Conservation (phyloP, 495 filamentous ascomycete species). For the Antarctomyces pellizariae region DNA sequence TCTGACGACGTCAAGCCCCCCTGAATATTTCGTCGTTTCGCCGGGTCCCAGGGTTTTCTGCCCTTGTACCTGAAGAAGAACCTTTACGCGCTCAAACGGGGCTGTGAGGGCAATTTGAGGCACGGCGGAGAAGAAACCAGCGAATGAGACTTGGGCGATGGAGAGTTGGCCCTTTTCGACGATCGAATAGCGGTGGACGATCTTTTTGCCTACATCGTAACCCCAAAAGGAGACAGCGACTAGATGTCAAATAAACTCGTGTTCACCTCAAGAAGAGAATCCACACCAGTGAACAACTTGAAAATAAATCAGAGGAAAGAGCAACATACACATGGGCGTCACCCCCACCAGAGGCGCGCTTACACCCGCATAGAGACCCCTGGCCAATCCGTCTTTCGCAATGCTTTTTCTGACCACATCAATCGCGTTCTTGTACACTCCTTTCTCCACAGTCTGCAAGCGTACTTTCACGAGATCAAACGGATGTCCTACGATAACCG, state of each 20-base stretch:
- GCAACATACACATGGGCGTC: constrained; percentile 85
- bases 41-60: constrained; percentile 68
- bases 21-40: constrained; percentile 79
- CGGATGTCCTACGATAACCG: constrained; percentile 81
- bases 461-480: constrained; percentile 97
- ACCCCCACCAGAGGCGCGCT: constrained; percentile 85
- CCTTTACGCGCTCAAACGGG: constrained; percentile 95
- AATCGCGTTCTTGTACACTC: constrained; percentile 71
- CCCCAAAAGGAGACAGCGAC: constrained; percentile 99
- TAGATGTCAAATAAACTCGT: too few relatives aligned
- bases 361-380: constrained; percentile 87
- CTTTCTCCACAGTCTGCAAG: constrained; percentile 83
- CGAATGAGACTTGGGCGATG: constrained; percentile 71
- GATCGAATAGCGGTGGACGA: constrained; percentile 45
- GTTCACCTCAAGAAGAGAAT: constrained; percentile 1
- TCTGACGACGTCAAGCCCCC: constrained; percentile 73
- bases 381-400: constrained; percentile 60
- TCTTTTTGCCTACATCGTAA: constrained; percentile 79
- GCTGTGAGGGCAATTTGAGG: constrained; percentile 96
- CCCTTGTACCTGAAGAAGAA: constrained; percentile 92
- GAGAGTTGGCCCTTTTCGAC: constrained; percentile 52
- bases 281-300: constrained; percentile 3
- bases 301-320: not conserved
- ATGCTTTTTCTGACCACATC: constrained; percentile 85
- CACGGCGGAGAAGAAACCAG: constrained; percentile 93